These are phyloP conservation scores for Termitomyces titanicus DNA, from an alignment of 768 basidiomycete genomes.

Conservation along the genomic window DNA sequence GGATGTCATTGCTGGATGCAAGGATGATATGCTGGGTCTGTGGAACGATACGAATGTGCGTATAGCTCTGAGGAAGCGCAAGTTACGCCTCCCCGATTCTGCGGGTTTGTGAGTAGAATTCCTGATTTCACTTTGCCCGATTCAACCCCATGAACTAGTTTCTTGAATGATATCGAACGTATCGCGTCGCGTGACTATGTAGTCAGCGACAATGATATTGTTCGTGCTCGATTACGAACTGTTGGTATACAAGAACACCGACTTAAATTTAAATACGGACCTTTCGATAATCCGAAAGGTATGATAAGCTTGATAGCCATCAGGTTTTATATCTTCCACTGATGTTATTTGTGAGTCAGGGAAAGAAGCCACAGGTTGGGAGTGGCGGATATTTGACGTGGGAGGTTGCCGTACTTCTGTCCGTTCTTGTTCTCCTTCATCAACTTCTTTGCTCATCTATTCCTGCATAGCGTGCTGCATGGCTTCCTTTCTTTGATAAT, in stretches of 20 bases:
- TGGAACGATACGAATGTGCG: constrained; percentile 59
- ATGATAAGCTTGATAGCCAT: background rate
- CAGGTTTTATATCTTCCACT: background rate
- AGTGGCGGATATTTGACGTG: constrained; percentile 77
- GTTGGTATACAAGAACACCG: constrained; percentile 68
- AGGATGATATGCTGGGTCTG: constrained; percentile 58
- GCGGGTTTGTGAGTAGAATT: constrained; percentile 56
- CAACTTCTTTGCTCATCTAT: constrained; percentile 7
- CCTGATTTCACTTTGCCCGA: background rate
- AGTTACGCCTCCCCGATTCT: constrained; percentile 54
- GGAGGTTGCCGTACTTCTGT: constrained; percentile 71
- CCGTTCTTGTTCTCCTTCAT: constrained; percentile 15
- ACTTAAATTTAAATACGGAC: constrained; percentile 42
- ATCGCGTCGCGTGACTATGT: constrained; percentile 58
- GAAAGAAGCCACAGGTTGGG: constrained; percentile 34
- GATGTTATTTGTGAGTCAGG: constrained; percentile 18
- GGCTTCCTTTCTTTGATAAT: constrained; percentile 80
- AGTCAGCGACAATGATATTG: constrained; percentile 70
- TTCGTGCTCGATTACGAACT: constrained; percentile 67
- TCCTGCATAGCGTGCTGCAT: constrained; percentile 57
- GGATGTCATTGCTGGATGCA: constrained; percentile 53
- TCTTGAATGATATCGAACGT: constrained; percentile 64
- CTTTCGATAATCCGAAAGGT: constrained; percentile 35
- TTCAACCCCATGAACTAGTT: constrained; percentile 33
- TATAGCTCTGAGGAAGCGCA: constrained; percentile 41